Evolutionary conservation across 805 yeast genomes (phyloP).

Genomic region (Pichia occidentalis): DNA sequence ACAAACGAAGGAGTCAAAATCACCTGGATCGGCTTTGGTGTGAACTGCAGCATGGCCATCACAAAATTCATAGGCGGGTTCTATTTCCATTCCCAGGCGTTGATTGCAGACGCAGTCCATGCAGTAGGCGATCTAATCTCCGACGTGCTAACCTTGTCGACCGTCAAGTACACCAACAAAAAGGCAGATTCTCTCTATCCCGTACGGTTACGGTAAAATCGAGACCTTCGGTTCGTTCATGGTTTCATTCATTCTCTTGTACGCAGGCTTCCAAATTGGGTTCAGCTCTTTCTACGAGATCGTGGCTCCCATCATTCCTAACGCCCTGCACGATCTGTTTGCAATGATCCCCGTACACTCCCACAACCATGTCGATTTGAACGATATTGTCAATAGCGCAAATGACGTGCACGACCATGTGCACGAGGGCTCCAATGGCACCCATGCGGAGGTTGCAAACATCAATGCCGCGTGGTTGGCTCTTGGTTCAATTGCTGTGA

Average conservation of each 20-base stretch:
- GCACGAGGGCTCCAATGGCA: slow-evolving; percentile 19
- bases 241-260: slow-evolving; percentile 73
- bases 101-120: slow-evolving; percentile 91
- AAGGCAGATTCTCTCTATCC: slow-evolving; percentile 54
- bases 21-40: slow-evolving; percentile 84
- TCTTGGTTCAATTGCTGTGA: slow-evolving; percentile 74
- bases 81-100: slow-evolving; percentile 88
- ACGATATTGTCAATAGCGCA: background rate
- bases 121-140: slow-evolving; percentile 86
- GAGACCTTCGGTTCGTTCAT: slow-evolving; percentile 89
- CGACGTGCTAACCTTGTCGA: slow-evolving; percentile 81
- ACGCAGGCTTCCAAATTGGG: slow-evolving; percentile 89
- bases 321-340: slow-evolving; percentile 48
- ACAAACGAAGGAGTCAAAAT: slow-evolving; percentile 84
- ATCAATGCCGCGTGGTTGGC: slow-evolving; percentile 97
- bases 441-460: slow-evolving; percentile 30
- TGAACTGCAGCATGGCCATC: slow-evolving; percentile 78
- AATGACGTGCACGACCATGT: slow-evolving; percentile 34
- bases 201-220: slow-evolving; percentile 87
- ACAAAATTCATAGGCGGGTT: slow-evolving; percentile 88
- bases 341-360: slow-evolving; percentile 45
- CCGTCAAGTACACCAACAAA: slow-evolving; percentile 70
- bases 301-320: slow-evolving; percentile 62
- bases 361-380: slow-evolving; percentile 45
- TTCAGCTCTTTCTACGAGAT: slow-evolving; percentile 72